These are phyloP conservation scores for Elsinoe batatas DNA, from an alignment of 2,329 filamentous ascomycete species.

Conservation along the genomic window DNA sequence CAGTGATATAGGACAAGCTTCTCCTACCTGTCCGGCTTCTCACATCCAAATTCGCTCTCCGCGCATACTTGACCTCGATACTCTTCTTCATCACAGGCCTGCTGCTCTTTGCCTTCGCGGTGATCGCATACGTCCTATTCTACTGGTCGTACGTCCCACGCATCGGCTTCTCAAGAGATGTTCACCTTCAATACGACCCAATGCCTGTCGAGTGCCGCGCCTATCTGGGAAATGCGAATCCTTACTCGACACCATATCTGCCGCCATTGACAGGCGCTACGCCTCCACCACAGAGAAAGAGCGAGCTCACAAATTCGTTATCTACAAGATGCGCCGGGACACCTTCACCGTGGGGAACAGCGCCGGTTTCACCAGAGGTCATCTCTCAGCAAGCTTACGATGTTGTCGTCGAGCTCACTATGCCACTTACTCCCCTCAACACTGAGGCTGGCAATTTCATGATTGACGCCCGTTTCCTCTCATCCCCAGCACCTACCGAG, in stretches of 20 bases:
- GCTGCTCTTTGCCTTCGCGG: slow-evolving; percentile 48
- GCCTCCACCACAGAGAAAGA: slow-evolving; percentile 2
- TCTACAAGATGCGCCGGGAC: slow-evolving; percentile 3
- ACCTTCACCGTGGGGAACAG: slow-evolving; percentile 42
- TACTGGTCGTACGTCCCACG: slow-evolving; percentile 60
- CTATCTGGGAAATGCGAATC: not conserved
- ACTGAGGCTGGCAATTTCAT: slow-evolving; percentile 83
- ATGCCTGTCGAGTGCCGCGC: slow-evolving; percentile 7
- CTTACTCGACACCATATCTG: not conserved
- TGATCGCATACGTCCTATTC: slow-evolving; percentile 55
- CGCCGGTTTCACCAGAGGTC: slow-evolving; percentile 43
- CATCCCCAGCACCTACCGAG: slow-evolving; percentile 11
- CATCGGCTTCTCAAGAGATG: slow-evolving; percentile 49
- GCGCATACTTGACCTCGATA: slow-evolving; percentile 52
- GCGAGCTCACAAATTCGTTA: not conserved
- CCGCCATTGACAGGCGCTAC: not conserved
- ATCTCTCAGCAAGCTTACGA: slow-evolving; percentile 75
- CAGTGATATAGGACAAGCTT: slow-evolving; percentile 39
- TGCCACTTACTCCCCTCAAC: slow-evolving; percentile 73
- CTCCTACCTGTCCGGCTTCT: slow-evolving; percentile 45
- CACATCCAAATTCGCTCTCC: slow-evolving; percentile 52
- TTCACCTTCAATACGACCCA: slow-evolving; percentile 58
- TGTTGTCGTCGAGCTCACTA: slow-evolving; percentile 59
- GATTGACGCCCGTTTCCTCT: slow-evolving; percentile 65
- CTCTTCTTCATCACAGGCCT: slow-evolving; percentile 45